Percentiles rank a stretch among this genome's conserved stretches.
phyloP scores from a whole-genome alignment of 2,329 filamentous ascomycete genomes.

The Colletotrichum sansevieriae region DNA sequence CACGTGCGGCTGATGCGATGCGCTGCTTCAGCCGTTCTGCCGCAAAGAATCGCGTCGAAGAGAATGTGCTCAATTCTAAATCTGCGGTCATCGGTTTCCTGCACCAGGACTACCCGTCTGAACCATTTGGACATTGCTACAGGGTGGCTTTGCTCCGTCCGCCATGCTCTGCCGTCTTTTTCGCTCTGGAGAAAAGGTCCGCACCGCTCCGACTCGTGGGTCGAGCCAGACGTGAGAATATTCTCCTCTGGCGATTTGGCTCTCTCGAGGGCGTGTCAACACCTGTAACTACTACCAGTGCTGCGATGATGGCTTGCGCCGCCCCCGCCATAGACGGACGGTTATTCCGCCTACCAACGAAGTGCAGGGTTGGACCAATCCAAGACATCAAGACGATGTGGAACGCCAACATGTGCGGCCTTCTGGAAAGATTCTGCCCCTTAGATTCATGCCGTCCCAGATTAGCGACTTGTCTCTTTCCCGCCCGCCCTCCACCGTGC shows the following conservation, averaged over 20 bases:
- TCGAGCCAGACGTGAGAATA: constrained; percentile 26
- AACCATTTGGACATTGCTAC: not conserved
- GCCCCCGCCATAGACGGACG: constrained; percentile 20
- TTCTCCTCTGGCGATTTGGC: constrained; percentile 16
- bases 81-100: not conserved
- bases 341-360: constrained; percentile 21
- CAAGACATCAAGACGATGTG: constrained; percentile 38
- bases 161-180: constrained; percentile 15
- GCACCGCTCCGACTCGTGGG: constrained; percentile 21
- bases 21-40: constrained; percentile 14
- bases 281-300: not conserved
- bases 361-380: constrained; percentile 32
- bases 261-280: not conserved
- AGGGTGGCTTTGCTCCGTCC: not conserved
- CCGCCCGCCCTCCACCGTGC: constrained; percentile 26
- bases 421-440: constrained; percentile 40
- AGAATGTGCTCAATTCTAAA: not conserved
- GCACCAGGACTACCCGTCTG: not conserved
- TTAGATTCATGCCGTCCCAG: constrained; percentile 35
- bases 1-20: constrained; percentile 29
- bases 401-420: constrained; percentile 25
- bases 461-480: constrained; percentile 38
- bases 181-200: constrained; percentile 13
- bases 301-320: constrained; percentile 17
- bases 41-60: constrained; percentile 1